Base-by-base conservation (phyloP, 2,329 filamentous ascomycete genomes). In the Penicillium sp. region DNA sequence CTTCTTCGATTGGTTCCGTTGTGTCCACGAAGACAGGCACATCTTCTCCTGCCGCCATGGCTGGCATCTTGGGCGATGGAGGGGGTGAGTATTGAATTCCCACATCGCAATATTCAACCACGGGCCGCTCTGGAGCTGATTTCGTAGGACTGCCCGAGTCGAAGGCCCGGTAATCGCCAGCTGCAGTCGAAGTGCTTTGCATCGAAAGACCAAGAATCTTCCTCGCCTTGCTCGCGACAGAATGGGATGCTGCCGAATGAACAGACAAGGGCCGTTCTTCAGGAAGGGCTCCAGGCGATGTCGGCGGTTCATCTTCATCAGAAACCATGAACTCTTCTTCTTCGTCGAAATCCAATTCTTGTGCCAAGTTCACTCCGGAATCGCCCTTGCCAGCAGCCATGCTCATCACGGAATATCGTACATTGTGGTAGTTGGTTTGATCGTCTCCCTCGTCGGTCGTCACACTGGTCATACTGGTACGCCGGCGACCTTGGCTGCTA, bases 271-370 rank as follows among this genome's bases (percentile, higher is more conserved):
- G 71, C 29, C 75, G 67, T 59, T 78, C 76, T 54, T 79, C 77
- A 6, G 75, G 75, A 26, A 79, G 67, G 4, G 73, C 72, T 48
- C 72, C 71, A 8, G 73, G 74, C 9, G 75, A 77, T 5, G 67
- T 83, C 33, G 86, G 84, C 1, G 87, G 87, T 46, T 91, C 88
- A 40, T 87, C 83, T 31, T 89, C 88, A 59, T 89, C 88, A 58
- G 89, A 83, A 39, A 84, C 81, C 33, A 78, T 77, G 48, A 78
- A 63, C 42, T 79, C 79, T 28, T 92, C 90, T 52, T 93, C 90
- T 56, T 90, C 89, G 53, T 92, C 90, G 58, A 96, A 89, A 58
- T 90, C 87, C 51, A 99, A 82, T 75, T 99, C 94, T 64, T 97
- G 92, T 0, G 94, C 94, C 36, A 99, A 80, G 58, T 89, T 96